Evolutionary conservation across 2,329 filamentous ascomycete genomes (phyloP).

Genomic region (Xylaria sp.): DNA sequence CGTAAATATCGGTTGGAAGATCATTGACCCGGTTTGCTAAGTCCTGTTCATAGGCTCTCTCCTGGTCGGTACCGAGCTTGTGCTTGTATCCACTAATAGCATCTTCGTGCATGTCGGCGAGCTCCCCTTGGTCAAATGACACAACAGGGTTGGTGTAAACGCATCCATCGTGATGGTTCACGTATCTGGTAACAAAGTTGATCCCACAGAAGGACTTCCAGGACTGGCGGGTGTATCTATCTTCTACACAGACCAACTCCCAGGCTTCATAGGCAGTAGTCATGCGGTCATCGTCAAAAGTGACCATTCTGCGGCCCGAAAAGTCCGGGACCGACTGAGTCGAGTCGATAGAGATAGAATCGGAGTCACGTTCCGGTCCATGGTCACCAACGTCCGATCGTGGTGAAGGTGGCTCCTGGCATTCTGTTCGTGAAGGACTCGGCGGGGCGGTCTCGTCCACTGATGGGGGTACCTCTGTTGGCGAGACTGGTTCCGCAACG

Average conservation of each 20-base stretch:
- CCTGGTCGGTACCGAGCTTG: slow-evolving; percentile 15
- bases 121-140: slow-evolving; percentile 31
- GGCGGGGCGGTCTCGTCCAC: neutral
- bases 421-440: neutral
- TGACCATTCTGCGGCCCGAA: slow-evolving; percentile 1
- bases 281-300: slow-evolving; percentile 11
- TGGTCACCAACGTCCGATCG: neutral
- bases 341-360: slow-evolving; percentile 20
- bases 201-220: slow-evolving; percentile 31
- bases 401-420: neutral
- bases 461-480: neutral
- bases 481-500: neutral
- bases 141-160: slow-evolving; percentile 21
- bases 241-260: slow-evolving; percentile 11
- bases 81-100: slow-evolving; percentile 26
- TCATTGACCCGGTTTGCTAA: slow-evolving; percentile 32
- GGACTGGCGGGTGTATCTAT: neutral
- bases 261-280: slow-evolving; percentile 24
- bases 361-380: slow-evolving; percentile 6
- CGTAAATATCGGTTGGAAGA: slow-evolving; percentile 25
- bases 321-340: slow-evolving; percentile 1
- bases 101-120: slow-evolving; percentile 31
- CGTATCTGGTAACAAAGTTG: slow-evolving; percentile 22
- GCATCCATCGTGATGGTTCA: slow-evolving; percentile 18
- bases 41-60: slow-evolving; percentile 34